Evolutionary conservation across 768 basidiomycete genomes (phyloP).

Genomic region (Trametes cingulata): DNA sequence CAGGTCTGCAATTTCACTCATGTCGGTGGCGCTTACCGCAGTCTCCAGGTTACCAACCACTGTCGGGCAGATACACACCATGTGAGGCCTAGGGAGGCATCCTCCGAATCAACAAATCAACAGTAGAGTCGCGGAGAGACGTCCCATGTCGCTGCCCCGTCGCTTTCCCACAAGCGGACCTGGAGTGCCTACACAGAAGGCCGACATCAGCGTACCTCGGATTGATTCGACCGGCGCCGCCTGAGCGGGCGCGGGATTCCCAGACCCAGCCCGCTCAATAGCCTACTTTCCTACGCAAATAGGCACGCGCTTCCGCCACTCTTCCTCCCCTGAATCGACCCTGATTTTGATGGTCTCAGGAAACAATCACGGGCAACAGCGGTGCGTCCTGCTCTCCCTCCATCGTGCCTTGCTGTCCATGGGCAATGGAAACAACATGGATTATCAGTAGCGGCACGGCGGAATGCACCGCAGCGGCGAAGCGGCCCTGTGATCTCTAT

Average conservation of each 20-base stretch:
- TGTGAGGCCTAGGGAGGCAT: not conserved
- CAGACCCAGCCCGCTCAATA: not conserved
- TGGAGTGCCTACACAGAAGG: not conserved
- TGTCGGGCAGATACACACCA: not conserved
- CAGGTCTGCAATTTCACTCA: too few relatives aligned
- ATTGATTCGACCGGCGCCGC: not conserved
- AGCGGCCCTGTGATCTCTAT: too few relatives aligned
- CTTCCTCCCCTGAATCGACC: conserved; percentile 3
- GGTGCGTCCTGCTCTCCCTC: not conserved
- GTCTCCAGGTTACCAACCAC: too few relatives aligned
- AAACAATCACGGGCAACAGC: not conserved
- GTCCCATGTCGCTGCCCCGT: not conserved
- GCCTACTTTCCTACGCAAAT: not conserved
- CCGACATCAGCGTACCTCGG: not conserved
- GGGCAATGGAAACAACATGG: too few relatives aligned
- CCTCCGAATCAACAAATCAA: too few relatives aligned
- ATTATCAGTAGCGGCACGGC: too few relatives aligned
- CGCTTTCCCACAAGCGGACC: not conserved
- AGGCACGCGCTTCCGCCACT: not conserved
- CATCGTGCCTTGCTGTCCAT: too few relatives aligned
- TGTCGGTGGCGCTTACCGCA: too few relatives aligned
- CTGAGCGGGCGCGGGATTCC: not conserved
- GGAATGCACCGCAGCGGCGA: too few relatives aligned
- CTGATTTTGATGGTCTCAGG: conserved; percentile 16
- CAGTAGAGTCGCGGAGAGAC: too few relatives aligned